These are phyloP conservation scores for Tolypocladium nubicola DNA, from an alignment of 2,329 filamentous ascomycete species.

Conservation along the genomic window DNA sequence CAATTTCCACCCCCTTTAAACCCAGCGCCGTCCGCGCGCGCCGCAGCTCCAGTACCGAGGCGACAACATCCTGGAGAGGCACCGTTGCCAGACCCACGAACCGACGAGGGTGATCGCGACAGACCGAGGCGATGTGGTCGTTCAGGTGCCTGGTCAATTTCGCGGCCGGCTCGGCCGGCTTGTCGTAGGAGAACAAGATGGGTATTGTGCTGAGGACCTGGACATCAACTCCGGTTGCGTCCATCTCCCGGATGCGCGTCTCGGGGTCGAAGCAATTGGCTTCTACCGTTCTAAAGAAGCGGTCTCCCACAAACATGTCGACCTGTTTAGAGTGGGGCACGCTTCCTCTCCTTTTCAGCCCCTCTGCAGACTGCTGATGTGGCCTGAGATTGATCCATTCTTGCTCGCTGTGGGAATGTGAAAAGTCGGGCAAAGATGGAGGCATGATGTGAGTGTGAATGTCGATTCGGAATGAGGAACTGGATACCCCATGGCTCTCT, in stretches of 20 bases:
- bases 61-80: neutral
- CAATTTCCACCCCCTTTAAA: neutral
- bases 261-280: neutral
- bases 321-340: neutral
- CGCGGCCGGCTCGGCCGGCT: neutral
- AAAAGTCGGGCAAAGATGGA: neutral
- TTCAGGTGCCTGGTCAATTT: neutral
- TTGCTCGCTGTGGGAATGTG: neutral
- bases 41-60: neutral
- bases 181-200: neutral
- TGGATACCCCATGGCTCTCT: neutral
- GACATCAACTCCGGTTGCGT: neutral
- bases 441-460: neutral
- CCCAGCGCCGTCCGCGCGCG: neutral
- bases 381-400: neutral
- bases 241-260: neutral
- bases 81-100: neutral
- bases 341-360: neutral
- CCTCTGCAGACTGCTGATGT: neutral
- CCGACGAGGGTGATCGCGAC: neutral
- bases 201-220: neutral
- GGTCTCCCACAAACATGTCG: neutral
- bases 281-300: neutral
- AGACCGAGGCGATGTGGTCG: neutral
- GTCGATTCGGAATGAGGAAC: neutral